Percentiles rank a stretch among this genome's conserved stretches.
Conservation (phyloP, 345 rosid genomes). For the Populus davidiana region DNA sequence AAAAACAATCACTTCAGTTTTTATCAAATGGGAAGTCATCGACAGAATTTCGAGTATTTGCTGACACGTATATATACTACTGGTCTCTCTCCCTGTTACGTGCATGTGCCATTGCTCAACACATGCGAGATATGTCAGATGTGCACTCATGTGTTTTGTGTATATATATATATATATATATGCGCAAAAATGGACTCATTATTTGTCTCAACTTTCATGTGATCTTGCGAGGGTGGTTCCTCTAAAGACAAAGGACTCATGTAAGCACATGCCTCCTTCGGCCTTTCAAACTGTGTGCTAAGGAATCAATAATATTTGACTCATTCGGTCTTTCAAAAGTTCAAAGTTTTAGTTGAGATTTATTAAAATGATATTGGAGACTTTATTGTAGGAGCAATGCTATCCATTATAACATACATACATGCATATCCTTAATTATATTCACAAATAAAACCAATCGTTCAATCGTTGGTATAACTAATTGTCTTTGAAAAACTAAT, state of each 20-base stretch:
- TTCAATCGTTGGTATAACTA: no score
- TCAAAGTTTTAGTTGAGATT: no score
- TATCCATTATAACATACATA: no score
- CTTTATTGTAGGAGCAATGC: no score
- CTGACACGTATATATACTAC: not conserved
- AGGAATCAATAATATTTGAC: not conserved
- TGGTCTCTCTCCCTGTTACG: not conserved
- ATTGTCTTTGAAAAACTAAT: not conserved
- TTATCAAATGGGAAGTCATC: not conserved
- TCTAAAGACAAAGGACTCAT: not conserved
- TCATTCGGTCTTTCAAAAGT: not conserved
- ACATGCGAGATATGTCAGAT: not conserved
- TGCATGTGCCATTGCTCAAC: not conserved
- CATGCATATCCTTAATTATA: no score
- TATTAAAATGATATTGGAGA: no score
- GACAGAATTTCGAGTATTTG: conserved; percentile 3
- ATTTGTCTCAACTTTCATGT: not conserved
- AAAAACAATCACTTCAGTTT: no score
- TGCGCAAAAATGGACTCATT: not conserved
- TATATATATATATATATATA: accelerated
- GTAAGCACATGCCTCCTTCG: not conserved
- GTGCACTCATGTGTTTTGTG: not conserved
- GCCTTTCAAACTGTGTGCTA: not conserved
- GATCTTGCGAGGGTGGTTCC: not conserved
- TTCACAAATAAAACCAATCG: no score